Percentiles rank a stretch among this genome's conserved stretches.
These are phyloP conservation scores for Moesziomyces sp. DNA, from an alignment of 1,284 basidiomycete species.

Conservation along the genomic window DNA sequence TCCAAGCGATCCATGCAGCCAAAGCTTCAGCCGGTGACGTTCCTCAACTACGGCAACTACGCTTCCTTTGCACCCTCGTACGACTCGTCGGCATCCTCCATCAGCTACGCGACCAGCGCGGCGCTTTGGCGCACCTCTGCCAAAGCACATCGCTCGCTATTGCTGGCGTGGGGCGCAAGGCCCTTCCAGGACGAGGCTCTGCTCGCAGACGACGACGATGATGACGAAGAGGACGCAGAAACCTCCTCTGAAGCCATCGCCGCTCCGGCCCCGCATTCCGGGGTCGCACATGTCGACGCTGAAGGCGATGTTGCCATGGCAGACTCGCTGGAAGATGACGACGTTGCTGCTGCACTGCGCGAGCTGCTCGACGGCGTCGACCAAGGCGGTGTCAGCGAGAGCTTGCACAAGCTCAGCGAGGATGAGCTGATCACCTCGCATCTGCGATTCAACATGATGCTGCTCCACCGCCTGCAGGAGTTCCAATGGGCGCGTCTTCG, in stretches of 20 bases:
- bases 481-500: conserved; percentile 59
- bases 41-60: conserved; percentile 59
- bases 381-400: conserved; percentile 16
- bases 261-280: background rate
- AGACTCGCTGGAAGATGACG: conserved; percentile 5
- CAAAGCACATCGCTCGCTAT: conserved; percentile 14
- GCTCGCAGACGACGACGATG: conserved; percentile 8
- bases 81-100: conserved; percentile 49
- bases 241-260: conserved; percentile 6
- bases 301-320: conserved; percentile 18
- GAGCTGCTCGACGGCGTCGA: conserved; percentile 29
- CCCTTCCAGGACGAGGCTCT: conserved; percentile 7
- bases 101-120: conserved; percentile 34
- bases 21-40: conserved; percentile 34
- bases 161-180: conserved; percentile 29
- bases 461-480: conserved; percentile 54
- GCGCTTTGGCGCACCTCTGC: conserved; percentile 29
- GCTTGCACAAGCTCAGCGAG: conserved; percentile 33
- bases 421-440: conserved; percentile 40
- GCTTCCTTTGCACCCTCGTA: conserved; percentile 59
- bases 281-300: conserved; percentile 1
- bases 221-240: conserved; percentile 8
- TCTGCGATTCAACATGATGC: conserved; percentile 47
- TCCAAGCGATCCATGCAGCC: conserved; percentile 12
- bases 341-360: conserved; percentile 7